Conservation (phyloP, 176 grass and related monocot genomes). For the Triticum dicoccoides region DNA sequence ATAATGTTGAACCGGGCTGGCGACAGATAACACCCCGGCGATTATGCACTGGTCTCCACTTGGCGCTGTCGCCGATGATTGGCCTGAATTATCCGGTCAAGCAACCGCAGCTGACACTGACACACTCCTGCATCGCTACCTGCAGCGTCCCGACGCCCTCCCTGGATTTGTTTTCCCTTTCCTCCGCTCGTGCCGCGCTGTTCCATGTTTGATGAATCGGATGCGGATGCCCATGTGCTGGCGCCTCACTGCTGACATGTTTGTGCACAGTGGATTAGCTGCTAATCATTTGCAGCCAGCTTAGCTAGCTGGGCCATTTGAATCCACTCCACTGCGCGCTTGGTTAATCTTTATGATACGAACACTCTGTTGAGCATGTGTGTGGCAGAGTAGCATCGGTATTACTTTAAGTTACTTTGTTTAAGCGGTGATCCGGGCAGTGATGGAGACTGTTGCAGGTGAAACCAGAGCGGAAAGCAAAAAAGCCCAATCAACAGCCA, state of each 20-base stretch:
- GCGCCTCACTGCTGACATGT: not conserved
- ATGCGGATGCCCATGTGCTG: not conserved
- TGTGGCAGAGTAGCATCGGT: not conserved
- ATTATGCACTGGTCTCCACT: slow-evolving; percentile 23
- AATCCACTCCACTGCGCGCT: not conserved
- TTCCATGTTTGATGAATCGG: not conserved
- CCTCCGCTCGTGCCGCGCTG: not conserved
- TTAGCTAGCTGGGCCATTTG: not conserved
- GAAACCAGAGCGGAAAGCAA: not conserved
- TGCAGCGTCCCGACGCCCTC: not conserved
- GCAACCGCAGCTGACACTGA: not conserved
- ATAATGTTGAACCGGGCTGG: not conserved
- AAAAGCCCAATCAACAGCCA: not conserved
- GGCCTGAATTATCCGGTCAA: not conserved
- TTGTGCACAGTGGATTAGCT: not conserved
- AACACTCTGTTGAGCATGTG: not conserved
- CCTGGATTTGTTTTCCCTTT: not conserved
- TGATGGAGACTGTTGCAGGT: not conserved
- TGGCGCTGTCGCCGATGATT: slow-evolving; percentile 11
- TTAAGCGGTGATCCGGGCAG: not conserved
- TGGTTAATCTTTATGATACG: not conserved
- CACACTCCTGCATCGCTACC: not conserved
- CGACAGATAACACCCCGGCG: not conserved
- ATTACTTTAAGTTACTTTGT: too few relatives aligned
- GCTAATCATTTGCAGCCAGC: not conserved